Evolutionary conservation across 352 stramenopile genomes (phyloP), one percentile per base, ranked within the genome.

Genomic region (Stramenopiles sp.): DNA sequence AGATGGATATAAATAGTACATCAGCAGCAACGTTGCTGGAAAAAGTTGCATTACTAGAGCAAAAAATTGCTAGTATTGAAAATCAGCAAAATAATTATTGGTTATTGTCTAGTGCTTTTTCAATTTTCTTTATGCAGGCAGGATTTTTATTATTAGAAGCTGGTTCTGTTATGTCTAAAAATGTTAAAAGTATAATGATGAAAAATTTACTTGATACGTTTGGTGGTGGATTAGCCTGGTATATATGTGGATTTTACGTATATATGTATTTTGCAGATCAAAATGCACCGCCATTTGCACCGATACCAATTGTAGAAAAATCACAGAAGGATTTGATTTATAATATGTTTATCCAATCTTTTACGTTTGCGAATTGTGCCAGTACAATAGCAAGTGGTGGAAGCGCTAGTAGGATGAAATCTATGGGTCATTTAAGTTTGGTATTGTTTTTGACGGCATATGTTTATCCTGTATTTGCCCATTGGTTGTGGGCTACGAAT

Each of bases 141-240:
- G 87, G 87, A 32, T 90, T 91, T 78, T 84, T 85, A 32, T 88
- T 91, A 84, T 81, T 92, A 63, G 87, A 86, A 65, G 85, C 88
- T 0, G 89, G 89, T 7, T 84, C 82, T 31, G 85, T 90, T 1
- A 81, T 86, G 69, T 81, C 84, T 6, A 88, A 88, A 79, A 88
- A 88, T 81, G 83, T 81, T 33, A 85, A 90, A 81, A 89, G 91
- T 80, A 90, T 91, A 43, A 84, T 94, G 78, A 79, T 93, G 20
- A 89, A 89, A 82, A 93, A 93, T 79, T 80, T 93, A 29, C 78
- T 89, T 31, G 89, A 94, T 83, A 80, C 84, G 1, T 89, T 84
- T 85, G 84, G 87, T 63, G 85, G 85, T 43, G 82, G 84, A 1
- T 7, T 90, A 30, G 84, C 82, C 32, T 90, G 86, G 76, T 91